These are phyloP conservation scores for Verbascum thapsus DNA, from an alignment of 257 asterid species.

Conservation along the genomic window DNA sequence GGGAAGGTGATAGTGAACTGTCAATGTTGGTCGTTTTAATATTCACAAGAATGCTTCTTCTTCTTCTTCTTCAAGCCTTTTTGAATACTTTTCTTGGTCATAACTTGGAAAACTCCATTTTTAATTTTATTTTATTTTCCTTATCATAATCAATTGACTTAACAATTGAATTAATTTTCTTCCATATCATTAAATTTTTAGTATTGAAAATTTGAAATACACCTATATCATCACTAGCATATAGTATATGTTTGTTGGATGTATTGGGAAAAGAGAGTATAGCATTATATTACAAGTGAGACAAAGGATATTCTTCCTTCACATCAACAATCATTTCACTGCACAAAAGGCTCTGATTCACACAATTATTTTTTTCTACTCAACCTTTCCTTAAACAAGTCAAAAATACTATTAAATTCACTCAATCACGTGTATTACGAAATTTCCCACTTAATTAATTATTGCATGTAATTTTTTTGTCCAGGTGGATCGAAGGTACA, in stretches of 20 bases:
- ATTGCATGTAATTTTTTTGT: no score
- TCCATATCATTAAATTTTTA: no score
- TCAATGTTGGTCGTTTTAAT: slow-evolving; percentile 13
- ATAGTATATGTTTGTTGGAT: slow-evolving; percentile 24
- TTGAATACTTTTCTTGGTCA: no score
- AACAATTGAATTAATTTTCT: slow-evolving; percentile 22
- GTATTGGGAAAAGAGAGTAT: slow-evolving; percentile 48
- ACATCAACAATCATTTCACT: slow-evolving; percentile 51
- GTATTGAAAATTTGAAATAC: no score
- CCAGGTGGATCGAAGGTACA: slow-evolving; percentile 94
- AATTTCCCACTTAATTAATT: no score
- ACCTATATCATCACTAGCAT: slow-evolving; percentile 10
- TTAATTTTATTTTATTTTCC: no score
- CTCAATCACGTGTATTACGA: neutral
- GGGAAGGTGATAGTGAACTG: slow-evolving; percentile 32
- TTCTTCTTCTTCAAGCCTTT: no score
- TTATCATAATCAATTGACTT: no score
- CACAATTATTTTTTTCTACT: slow-evolving; percentile 15
- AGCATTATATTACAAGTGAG: no score
- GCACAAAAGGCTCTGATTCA: slow-evolving; percentile 34
- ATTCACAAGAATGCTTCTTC: slow-evolving; percentile 1
- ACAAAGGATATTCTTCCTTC: slow-evolving; percentile 43
- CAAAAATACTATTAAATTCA: neutral
- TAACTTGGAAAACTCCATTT: neutral
- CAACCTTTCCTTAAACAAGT: neutral